These are phyloP conservation scores for Triangularia setosa DNA, from an alignment of 2,329 filamentous ascomycete genomes.

Conservation along the genomic window DNA sequence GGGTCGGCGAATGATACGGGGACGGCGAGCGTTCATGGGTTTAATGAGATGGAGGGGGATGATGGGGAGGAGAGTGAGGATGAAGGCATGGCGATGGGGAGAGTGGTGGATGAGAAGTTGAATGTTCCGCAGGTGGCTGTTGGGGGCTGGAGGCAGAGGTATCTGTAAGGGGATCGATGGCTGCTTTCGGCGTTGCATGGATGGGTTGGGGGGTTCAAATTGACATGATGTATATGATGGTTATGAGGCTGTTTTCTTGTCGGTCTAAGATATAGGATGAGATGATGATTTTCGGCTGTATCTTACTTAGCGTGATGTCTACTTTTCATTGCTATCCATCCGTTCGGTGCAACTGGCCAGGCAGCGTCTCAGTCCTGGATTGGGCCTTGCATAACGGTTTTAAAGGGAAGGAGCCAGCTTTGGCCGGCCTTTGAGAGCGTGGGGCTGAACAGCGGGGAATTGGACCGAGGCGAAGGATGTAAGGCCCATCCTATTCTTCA, in stretches of 20 bases:
- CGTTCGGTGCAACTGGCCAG: no score
- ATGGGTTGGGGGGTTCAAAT: neutral
- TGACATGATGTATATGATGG: neutral
- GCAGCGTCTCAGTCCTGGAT: no score
- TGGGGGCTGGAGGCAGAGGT: neutral
- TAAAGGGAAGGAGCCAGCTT: neutral
- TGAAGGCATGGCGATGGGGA: conserved; percentile 54
- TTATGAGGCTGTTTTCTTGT: neutral
- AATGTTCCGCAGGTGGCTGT: conserved; percentile 23
- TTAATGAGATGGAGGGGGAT: conserved; percentile 65
- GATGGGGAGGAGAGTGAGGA: conserved; percentile 56
- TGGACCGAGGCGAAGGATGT: neutral
- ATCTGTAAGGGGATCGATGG: neutral
- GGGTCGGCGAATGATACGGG: conserved; percentile 67
- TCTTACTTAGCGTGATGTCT: no score
- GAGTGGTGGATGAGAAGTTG: conserved; percentile 58
- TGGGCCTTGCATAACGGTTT: neutral
- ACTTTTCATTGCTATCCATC: no score
- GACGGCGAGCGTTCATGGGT: conserved; percentile 74
- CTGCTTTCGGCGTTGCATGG: neutral
- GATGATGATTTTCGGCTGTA: neutral
- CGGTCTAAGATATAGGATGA: neutral
- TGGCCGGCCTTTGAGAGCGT: neutral
- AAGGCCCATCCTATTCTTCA: no score
- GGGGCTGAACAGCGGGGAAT: neutral